These are phyloP conservation scores for Pseudogymnoascus sp. DNA, from an alignment of 2,329 filamentous ascomycete species.

Conservation along the genomic window DNA sequence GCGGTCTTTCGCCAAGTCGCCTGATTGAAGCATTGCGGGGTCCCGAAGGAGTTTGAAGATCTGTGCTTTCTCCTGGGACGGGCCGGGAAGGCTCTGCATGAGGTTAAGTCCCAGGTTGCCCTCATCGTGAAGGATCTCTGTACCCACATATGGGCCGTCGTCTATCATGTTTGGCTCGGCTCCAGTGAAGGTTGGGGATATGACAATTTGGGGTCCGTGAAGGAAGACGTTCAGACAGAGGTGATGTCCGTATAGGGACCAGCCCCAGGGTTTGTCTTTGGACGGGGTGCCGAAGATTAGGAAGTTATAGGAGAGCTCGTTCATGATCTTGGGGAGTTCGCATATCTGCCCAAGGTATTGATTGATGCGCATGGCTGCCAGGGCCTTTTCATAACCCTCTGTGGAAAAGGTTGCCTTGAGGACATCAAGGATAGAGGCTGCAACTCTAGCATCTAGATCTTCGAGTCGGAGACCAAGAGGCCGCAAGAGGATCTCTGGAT, in stretches of 20 bases:
- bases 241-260: constrained; percentile 60
- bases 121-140: constrained; percentile 32
- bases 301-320: constrained; percentile 16
- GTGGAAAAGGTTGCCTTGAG: constrained; percentile 14
- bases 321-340: constrained; percentile 12
- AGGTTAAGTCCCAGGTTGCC: constrained; percentile 18
- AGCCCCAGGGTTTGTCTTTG: constrained; percentile 14
- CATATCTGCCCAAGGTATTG: constrained; percentile 15
- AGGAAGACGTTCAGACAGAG: constrained; percentile 65
- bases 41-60: constrained; percentile 55
- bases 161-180: constrained; percentile 58
- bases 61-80: constrained; percentile 31
- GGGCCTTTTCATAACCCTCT: constrained; percentile 15
- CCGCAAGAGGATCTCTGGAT: constrained; percentile 15
- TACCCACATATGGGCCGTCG: constrained; percentile 24
- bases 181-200: constrained; percentile 68
- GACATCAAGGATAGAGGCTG: constrained; percentile 11
- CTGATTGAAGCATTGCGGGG: constrained; percentile 50
- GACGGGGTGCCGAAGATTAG: constrained; percentile 15
- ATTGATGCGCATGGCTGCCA: constrained; percentile 13
- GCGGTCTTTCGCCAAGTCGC: constrained; percentile 41
- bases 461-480: constrained; percentile 13
- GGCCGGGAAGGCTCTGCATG: constrained; percentile 23
- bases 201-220: constrained; percentile 53
- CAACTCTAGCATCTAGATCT: constrained; percentile 8